Evolutionary conservation across 805 yeast genomes (phyloP), one percentile per base, ranked within the genome.

Genomic region (Limtongia smithiae): DNA sequence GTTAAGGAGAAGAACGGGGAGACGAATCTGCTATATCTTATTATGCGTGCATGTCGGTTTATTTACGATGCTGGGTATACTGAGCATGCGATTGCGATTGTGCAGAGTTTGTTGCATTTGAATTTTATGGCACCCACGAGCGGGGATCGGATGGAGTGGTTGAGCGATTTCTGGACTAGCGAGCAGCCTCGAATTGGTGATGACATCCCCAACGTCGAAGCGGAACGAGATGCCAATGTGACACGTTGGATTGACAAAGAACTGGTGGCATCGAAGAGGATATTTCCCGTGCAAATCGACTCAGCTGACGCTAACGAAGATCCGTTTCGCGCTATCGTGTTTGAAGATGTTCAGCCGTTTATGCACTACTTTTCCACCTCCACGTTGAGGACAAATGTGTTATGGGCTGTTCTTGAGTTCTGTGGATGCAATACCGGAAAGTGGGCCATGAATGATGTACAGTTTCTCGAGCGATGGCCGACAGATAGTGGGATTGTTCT

Each of bases 111-210:
- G 12, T 15, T 61, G 9, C 59, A 62, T 20, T 14, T 51, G 17
- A 50, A 54, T 28, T 46, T 49, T 27, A 38, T 33, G 21, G 12
- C 38, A 4, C 60, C 61, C 3, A 32, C 17, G 5, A 24, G 27
- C 28, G 37, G 12, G 2, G 31, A 20, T 5, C 12, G 17, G 2
- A 21, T 51, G 17, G 33, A 21, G 8, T 36, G 56, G 31, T 44
- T 62, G 14, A 18, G 37, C 9, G 12, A 21, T 20, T 60, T 49
- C 43, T 62, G 64, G 65, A 41, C 42, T 5, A 20, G 30, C 18
- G 65, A 60, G 32, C 32, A 36, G 1, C 48, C 58, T 9, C 50
- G 64, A 17, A 38, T 61, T 15, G 62, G 63, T 18, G 65, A 62
- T 27, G 30, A 28, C 17, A 7, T 8, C 15, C 11, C 17, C 4